Evolutionary conservation across 148 eudicot genomes (phyloP).

Genomic region (Mesembryanthemum crystallinum): DNA sequence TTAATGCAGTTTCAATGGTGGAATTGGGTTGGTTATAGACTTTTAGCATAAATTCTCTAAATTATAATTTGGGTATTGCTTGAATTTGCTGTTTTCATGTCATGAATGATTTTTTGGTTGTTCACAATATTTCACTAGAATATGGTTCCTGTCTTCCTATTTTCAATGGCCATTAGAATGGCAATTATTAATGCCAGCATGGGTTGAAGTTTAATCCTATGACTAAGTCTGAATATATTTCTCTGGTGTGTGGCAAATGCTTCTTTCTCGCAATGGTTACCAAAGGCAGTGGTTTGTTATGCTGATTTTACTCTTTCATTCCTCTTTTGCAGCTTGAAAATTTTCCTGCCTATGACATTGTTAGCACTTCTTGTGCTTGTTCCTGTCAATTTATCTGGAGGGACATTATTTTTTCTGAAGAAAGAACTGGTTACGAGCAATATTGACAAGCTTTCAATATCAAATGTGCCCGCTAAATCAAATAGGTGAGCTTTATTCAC

Average conservation of each 20-base stretch:
- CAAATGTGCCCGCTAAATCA: conserved; percentile 82
- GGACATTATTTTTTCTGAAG: conserved; percentile 62
- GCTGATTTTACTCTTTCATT: conserved; percentile 10
- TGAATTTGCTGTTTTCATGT: conserved; percentile 1
- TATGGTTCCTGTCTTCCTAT: too few species aligned
- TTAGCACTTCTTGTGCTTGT: conserved; percentile 75
- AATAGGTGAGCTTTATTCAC: conserved; percentile 44
- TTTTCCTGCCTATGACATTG: conserved; percentile 70
- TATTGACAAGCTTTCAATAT: conserved; percentile 94
- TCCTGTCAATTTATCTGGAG: conserved; percentile 80
- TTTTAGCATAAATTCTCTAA: too few species aligned
- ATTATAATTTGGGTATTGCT: not conserved
- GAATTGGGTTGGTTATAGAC: not conserved
- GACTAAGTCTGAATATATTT: not conserved
- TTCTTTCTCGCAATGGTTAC: not conserved
- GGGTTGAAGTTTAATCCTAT: too few species aligned
- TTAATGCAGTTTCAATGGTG: not conserved
- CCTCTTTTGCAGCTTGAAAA: conserved; percentile 58
- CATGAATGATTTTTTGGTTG: not conserved
- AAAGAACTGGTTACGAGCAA: conserved; percentile 75
- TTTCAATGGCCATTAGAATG: too few species aligned
- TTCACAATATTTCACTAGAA: too few species aligned
- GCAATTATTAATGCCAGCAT: too few species aligned
- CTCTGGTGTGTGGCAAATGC: not conserved
- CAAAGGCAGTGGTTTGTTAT: not conserved